These are phyloP conservation scores for Candida boidinii DNA, from an alignment of 805 yeast species.

Conservation along the genomic window DNA sequence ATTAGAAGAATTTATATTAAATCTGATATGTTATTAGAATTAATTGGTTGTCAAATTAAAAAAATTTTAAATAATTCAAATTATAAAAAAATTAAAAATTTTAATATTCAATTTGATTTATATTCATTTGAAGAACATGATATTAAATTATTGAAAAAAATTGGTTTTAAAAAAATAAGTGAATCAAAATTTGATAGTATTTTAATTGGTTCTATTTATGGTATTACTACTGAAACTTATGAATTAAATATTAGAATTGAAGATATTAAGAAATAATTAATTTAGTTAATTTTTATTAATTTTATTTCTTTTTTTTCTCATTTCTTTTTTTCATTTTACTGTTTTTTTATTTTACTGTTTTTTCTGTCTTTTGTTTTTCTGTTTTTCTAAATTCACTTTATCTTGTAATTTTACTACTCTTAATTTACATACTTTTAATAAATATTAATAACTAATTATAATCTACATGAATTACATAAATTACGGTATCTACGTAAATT, in stretches of 20 bases:
- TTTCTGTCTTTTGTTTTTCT: too few species aligned
- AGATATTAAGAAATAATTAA: neutral
- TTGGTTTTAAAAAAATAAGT: constrained; percentile 34
- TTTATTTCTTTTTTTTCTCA: too few species aligned
- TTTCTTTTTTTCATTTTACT: too few species aligned
- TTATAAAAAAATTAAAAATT: constrained; percentile 22
- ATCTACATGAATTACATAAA: too few species aligned
- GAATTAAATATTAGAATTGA: constrained; percentile 1
- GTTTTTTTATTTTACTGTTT: too few species aligned
- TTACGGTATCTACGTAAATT: too few species aligned
- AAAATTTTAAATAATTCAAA: constrained; percentile 35
- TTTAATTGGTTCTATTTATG: constrained; percentile 10
- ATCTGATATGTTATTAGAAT: constrained; percentile 56
- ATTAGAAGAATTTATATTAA: constrained; percentile 60
- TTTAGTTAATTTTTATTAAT: neutral
- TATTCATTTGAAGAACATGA: constrained; percentile 42
- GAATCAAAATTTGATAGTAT: constrained; percentile 3
- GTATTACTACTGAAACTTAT: constrained; percentile 14
- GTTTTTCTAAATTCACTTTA: too few species aligned
- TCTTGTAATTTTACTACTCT: too few species aligned
- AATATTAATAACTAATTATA: too few species aligned
- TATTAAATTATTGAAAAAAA: constrained; percentile 26
- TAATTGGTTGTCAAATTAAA: constrained; percentile 50
- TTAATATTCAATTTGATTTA: constrained; percentile 36
- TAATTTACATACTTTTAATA: too few species aligned